Conservation (phyloP, 2,329 filamentous ascomycete species). For the Alternaria infectoria region DNA sequence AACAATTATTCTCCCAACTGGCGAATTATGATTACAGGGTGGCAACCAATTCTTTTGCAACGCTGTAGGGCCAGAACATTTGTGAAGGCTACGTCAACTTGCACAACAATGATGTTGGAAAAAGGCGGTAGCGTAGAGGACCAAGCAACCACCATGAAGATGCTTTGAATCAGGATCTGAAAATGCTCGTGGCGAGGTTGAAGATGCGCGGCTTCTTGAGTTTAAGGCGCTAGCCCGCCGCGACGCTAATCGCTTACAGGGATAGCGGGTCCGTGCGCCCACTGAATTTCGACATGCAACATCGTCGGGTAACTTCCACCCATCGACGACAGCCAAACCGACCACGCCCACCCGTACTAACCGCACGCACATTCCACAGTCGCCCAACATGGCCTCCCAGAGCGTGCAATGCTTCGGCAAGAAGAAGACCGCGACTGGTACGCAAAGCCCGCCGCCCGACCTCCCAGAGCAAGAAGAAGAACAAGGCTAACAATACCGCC, state of each 20-base stretch:
- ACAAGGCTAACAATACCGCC: conserved; percentile 46
- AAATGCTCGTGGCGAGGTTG: not conserved
- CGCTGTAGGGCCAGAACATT: no score
- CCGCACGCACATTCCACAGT: conserved; percentile 45
- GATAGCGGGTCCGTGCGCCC: conserved; percentile 17
- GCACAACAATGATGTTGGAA: no score
- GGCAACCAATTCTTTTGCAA: no score
- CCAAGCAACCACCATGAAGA: no score
- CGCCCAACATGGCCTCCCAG: conserved; percentile 52
- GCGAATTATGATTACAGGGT: no score
- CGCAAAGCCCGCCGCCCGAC: conserved; percentile 13
- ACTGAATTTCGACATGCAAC: conserved; percentile 27
- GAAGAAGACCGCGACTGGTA: conserved; percentile 63
- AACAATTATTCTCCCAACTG: no score
- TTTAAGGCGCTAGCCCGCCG: not conserved
- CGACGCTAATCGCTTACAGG: conserved; percentile 18
- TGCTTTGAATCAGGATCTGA: not conserved
- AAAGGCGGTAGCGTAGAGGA: no score
- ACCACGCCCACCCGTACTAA: conserved; percentile 35
- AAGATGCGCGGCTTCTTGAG: not conserved
- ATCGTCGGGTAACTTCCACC: conserved; percentile 25
- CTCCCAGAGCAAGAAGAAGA: conserved; percentile 16
- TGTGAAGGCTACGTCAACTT: no score
- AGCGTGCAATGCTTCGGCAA: conserved; percentile 95
- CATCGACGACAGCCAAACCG: conserved; percentile 29